Conservation (phyloP, 1,139 yeast species). For the Taphrina pruni region DNA sequence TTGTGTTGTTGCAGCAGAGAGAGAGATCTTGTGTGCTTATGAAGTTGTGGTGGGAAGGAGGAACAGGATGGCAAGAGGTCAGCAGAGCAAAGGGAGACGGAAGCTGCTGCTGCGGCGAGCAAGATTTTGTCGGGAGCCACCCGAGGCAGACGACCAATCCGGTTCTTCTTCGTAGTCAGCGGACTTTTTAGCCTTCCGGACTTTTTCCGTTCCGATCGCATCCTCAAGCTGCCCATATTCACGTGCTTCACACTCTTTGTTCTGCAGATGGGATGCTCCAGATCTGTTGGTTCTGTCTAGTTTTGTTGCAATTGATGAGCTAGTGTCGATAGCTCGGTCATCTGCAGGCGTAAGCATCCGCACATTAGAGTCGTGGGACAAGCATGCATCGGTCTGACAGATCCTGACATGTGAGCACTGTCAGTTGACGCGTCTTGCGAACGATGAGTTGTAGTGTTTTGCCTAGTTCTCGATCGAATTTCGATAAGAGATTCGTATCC, state of each 20-base stretch:
- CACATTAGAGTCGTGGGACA: not conserved
- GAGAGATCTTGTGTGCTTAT: slow-evolving; percentile 2
- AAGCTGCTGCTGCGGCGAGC: not conserved
- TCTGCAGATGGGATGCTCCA: too few relatives aligned
- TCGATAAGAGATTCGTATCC: not conserved
- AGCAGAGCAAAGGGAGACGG: slow-evolving; percentile 7
- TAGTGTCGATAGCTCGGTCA: too few relatives aligned
- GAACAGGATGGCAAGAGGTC: slow-evolving; percentile 1
- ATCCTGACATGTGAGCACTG: slow-evolving; percentile 4
- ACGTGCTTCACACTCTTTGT: too few relatives aligned
- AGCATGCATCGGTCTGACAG: not conserved
- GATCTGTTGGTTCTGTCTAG: too few relatives aligned
- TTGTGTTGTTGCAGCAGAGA: not conserved
- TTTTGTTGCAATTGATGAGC: too few relatives aligned
- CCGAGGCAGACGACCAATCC: slow-evolving; percentile 15
- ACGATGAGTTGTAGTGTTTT: not conserved
- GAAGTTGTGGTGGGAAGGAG: slow-evolving; percentile 5
- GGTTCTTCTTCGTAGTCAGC: slow-evolving; percentile 29
- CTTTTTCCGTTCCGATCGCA: not conserved
- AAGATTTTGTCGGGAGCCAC: slow-evolving; percentile 16
- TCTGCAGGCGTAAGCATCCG: too few relatives aligned
- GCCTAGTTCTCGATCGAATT: not conserved
- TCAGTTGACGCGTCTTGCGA: not conserved
- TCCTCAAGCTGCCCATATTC: not conserved
- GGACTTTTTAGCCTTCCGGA: not conserved